Evolutionary conservation across 78 protist species (phyloP), one percentile per base, ranked within the genome.

Genomic region (Dictyostelium capitatum): DNA sequence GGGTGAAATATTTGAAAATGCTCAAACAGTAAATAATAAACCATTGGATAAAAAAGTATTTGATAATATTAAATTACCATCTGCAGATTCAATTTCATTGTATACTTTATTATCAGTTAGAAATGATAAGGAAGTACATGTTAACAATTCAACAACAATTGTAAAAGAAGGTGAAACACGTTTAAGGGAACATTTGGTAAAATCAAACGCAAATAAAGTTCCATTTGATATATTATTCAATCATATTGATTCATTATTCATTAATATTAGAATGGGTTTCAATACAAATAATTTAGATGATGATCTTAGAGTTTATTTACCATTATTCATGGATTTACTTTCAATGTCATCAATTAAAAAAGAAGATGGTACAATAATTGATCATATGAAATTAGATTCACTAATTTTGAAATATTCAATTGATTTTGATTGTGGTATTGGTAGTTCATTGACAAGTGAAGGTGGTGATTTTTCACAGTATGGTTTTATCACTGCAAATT

Each of bases 311-410:
- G 64, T 3, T 46, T 75, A 75, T 32, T 43, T 91, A 30, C 73
- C 77, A 80, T 48, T 91, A 47, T 82, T n/a, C 50, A n/a, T 19
- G 8, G 78, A 73, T 17, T 37, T 81, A 6, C 28, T 91, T 10
- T 48, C 53, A 23, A 65, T 78, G 72, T 51, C 75, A 12, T 79
- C 92, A 25, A 30, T 25, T 47, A 10, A 17, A 46, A 48, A 28
- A 5, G 62, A 51, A 14, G 53, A 48, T 14, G 82, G 64, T 6
- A 30, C 20, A 48, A 14, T 25, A 1, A 32, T 90, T 3, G 14
- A 46, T 20, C 81, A 95, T 89, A 89, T 81, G 32, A 53, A 80
- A 47, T 56, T 95, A 0, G 80, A 81, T 23, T 17, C 48, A 7
- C 20, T 57, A 20, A 19, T 94, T 20, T 46, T 57, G 19, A 91